Evolutionary conservation across 305 asterid species (phyloP).

Genomic region (Fraxinus floribunda): DNA sequence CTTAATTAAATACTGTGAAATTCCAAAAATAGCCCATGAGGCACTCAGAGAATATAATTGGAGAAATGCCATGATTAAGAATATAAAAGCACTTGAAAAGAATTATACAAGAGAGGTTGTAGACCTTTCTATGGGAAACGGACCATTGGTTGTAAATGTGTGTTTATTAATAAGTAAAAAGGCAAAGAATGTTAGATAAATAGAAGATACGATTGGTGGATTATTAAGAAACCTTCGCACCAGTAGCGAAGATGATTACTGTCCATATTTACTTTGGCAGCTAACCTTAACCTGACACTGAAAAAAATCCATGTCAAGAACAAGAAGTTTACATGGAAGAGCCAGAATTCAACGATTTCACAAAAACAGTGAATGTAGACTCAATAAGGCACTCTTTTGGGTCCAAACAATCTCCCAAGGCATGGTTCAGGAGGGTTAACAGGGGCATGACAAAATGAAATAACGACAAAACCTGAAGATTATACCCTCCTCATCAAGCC

Average conservation of each 20-base stretch:
- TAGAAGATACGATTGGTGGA: neutral
- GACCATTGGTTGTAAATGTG: neutral
- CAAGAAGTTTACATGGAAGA: neutral
- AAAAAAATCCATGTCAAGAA: neutral
- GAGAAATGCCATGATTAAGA: neutral
- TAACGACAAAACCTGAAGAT: neutral
- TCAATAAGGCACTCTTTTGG: neutral
- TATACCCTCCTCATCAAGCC: neutral
- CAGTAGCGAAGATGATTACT: neutral
- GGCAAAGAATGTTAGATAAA: neutral
- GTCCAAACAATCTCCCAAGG: neutral
- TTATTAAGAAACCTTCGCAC: neutral
- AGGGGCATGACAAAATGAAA: neutral
- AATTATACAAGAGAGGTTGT: neutral
- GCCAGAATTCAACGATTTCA: neutral
- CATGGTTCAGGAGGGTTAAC: neutral
- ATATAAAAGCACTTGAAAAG: neutral
- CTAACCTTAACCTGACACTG: neutral
- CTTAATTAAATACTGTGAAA: neutral
- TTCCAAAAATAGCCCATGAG: neutral
- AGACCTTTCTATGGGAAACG: neutral
- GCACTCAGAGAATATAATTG: neutral
- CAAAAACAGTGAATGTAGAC: neutral
- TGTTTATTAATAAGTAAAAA: neutral
- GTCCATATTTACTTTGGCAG: neutral